phyloP scores from a whole-genome alignment of 2,329 filamentous ascomycete genomes.

The Fusarium sp. region DNA sequence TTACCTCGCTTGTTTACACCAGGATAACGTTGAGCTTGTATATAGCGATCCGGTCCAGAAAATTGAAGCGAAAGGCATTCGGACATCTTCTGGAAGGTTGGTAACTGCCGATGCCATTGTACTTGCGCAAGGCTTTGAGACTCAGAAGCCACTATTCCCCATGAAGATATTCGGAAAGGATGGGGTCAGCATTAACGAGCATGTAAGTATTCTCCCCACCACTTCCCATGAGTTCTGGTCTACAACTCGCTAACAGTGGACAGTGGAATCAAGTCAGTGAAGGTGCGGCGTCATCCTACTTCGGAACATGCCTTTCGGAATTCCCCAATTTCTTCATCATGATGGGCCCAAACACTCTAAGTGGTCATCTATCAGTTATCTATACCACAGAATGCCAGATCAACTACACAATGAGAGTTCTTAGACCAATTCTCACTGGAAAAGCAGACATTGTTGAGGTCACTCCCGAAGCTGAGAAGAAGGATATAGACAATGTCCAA shows the following conservation, averaged over 20 bases:
- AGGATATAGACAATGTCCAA: conserved; percentile 51
- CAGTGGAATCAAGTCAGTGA: conserved; percentile 41
- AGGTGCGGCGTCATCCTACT: conserved; percentile 53
- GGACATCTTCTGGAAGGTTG: conserved; percentile 28
- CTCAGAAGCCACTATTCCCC: conserved; percentile 57
- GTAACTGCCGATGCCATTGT: conserved; percentile 52
- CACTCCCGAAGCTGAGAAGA: conserved; percentile 46
- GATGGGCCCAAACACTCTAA: conserved; percentile 51
- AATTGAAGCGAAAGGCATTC: conserved; percentile 26
- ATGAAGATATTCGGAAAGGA: conserved; percentile 58
- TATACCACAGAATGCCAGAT: conserved; percentile 64
- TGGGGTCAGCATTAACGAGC: conserved; percentile 52
- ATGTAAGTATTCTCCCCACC: conserved; percentile 47
- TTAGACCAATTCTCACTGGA: conserved; percentile 51
- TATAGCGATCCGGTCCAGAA: conserved; percentile 28
- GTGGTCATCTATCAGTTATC: conserved; percentile 61
- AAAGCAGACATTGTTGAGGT: conserved; percentile 42
- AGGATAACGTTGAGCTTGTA: conserved; percentile 46
- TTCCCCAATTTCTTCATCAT: conserved; percentile 57
- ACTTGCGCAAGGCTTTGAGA: conserved; percentile 61
- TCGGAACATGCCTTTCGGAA: conserved; percentile 58
- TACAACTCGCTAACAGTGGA: conserved; percentile 21
- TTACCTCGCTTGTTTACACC: conserved; percentile 46
- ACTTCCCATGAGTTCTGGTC: background rate
- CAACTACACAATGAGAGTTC: conserved; percentile 51